Evolutionary conservation across 139 green algal species (phyloP), one percentile per base, ranked within the genome.

Genomic region (Chlamydomonas schloesseri): DNA sequence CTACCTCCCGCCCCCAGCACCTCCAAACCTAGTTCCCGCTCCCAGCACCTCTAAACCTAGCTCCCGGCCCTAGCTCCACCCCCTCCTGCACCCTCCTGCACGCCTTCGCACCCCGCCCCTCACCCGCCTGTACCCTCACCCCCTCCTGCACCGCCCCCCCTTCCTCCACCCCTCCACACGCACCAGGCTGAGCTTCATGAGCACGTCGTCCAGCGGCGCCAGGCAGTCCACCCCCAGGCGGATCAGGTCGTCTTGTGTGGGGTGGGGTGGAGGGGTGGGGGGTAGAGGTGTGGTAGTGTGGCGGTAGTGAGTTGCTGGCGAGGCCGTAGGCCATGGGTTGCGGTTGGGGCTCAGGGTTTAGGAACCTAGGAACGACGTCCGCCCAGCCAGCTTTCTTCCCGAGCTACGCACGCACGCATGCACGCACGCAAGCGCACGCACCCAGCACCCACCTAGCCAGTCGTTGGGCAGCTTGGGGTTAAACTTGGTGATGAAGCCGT

Each of bases 401-500:
- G 53, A 13, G 15, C 53, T 13, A 15, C 13, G 13, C 13, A 15
- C 53, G 50, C 50, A 57, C 14, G 50, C 14, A 14, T 57, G 50
- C 50, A 57, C 14, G 50, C 14, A 14, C 14, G 50, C 50, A 57
- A 21, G 50, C 14, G 50, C 14, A 21, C 50, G 50, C 14, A 21
- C 14, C 11, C 11, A 57, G 50, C 11, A 57, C 79, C 23, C 68
- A 85, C 79, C 79, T 20, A 85, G 67, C 79, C 79, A 85, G 67
- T 85, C 79, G 67, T 73, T 85, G n/a, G 79, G 79, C 65, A 85
- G 50, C 11, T 23, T 31, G 3, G 79, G 79, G 64, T 85, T 85
- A 67, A 85, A 85, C 26, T 21, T 58, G 46, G 65, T 69, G 67
- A 85, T 85, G 67, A 85, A 85, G 65, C 47, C 65, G 78, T 84